These are phyloP conservation scores for Ogataea degrootiae DNA, from an alignment of 805 yeast species.

Conservation along the genomic window DNA sequence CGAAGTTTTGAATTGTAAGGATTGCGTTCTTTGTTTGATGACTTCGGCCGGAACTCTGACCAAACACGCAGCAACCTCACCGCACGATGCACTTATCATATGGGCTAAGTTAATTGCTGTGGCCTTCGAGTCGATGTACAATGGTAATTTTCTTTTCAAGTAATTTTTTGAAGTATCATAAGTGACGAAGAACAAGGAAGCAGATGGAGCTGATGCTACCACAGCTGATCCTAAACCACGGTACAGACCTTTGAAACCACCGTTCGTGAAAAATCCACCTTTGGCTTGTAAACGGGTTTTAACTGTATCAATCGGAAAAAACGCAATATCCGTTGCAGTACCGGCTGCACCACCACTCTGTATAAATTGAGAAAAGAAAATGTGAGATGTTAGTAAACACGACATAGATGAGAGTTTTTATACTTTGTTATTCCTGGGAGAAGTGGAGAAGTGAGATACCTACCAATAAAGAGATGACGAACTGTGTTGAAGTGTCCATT, in stretches of 20 bases:
- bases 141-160: conserved; percentile 20
- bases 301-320: conserved; percentile 93
- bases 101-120: conserved; percentile 49
- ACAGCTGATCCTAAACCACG: conserved; percentile 91
- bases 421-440: too few relatives aligned
- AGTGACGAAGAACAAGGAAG: conserved; percentile 72
- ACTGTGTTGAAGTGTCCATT: not conserved
- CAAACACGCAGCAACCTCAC: conserved; percentile 89
- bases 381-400: not conserved
- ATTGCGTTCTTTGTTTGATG: conserved; percentile 90
- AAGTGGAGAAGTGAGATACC: not conserved
- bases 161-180: conserved; percentile 67
- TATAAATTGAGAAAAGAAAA: not conserved
- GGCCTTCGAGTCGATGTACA: conserved; percentile 16
- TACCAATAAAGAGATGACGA: not conserved
- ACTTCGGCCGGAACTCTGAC: conserved; percentile 97
- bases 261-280: conserved; percentile 90
- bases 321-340: conserved; percentile 87
- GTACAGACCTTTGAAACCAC: conserved; percentile 90
- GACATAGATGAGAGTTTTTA: not conserved
- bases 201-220: conserved; percentile 91
- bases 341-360: conserved; percentile 92
- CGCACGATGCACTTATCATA: conserved; percentile 83
- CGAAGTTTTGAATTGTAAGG: conserved; percentile 55
- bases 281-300: conserved; percentile 93